phyloP scores from a whole-genome alignment of 176 grass and related monocot genomes.

The Puya raimondii region DNA sequence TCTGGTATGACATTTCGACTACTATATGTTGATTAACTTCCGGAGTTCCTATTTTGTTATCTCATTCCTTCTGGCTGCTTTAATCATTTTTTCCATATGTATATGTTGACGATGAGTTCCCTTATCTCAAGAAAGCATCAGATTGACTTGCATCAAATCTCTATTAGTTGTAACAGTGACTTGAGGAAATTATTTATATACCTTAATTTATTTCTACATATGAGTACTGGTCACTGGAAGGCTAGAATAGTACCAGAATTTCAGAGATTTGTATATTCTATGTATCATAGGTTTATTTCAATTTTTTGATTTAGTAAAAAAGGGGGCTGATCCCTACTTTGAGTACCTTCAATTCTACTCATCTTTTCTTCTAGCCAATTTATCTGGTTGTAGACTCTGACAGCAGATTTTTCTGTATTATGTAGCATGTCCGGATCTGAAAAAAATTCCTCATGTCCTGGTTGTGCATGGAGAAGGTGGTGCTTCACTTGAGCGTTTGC shows the following conservation, averaged over 20 bases:
- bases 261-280: no score
- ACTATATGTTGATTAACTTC: neutral
- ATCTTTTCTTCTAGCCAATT: neutral
- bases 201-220: neutral
- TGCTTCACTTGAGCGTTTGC: conserved; percentile 55
- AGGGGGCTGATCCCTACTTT: no score
- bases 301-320: no score
- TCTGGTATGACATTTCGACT: conserved; percentile 38
- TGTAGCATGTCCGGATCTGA: conserved; percentile 75
- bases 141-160: no score
- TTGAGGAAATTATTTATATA: neutral
- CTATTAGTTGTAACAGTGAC: no score
- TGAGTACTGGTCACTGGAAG: neutral
- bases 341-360: neutral
- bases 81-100: neutral
- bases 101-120: neutral
- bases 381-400: neutral
- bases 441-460: conserved; percentile 69
- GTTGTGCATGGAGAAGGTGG: conserved; percentile 77
- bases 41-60: neutral
- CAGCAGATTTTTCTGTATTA: conserved; percentile 20
- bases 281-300: no score
- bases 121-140: no score
- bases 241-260: no score
- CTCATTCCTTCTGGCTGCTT: neutral